phyloP scores from a whole-genome alignment of 2,329 filamentous ascomycete species.

The Coniella lustricola region DNA sequence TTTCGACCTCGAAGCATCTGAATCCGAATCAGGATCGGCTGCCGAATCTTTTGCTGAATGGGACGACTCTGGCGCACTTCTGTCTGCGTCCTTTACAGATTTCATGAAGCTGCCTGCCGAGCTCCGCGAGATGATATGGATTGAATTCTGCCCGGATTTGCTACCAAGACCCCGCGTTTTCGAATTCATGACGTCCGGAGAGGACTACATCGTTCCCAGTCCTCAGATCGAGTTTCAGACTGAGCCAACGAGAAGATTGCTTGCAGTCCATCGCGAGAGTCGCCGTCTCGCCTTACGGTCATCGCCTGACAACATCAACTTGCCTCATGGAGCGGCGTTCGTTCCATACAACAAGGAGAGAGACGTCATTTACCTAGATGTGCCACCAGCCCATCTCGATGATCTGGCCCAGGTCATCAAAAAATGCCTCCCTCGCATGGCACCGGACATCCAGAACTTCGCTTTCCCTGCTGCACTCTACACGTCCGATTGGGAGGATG shows the following conservation, averaged over 20 bases:
- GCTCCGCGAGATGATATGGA: conserved; percentile 28
- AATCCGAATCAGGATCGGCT: neutral
- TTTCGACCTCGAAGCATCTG: conserved; percentile 14
- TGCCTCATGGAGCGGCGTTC: conserved; percentile 22
- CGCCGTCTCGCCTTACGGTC: conserved; percentile 25
- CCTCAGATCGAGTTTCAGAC: conserved; percentile 24
- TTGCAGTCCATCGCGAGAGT: conserved; percentile 30
- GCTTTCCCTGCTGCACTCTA: neutral
- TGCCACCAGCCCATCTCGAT: neutral
- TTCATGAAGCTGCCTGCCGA: conserved; percentile 28
- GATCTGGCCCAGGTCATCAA: neutral
- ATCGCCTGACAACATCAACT: conserved; percentile 27
- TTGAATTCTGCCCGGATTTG: conserved; percentile 26
- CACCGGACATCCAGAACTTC: neutral
- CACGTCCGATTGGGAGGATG: no score
- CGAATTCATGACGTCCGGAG: conserved; percentile 17
- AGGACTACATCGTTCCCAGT: conserved; percentile 3
- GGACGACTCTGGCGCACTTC: neutral
- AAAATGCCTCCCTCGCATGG: neutral
- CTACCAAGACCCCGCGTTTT: conserved; percentile 23
- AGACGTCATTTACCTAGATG: conserved; percentile 26
- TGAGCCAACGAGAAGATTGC: conserved; percentile 22
- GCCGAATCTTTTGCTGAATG: neutral
- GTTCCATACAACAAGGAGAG: conserved; percentile 25
- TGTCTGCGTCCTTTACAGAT: conserved; percentile 16